Conservation (phyloP, 306 rosid genomes). For the Styphnolobium japonicum region DNA sequence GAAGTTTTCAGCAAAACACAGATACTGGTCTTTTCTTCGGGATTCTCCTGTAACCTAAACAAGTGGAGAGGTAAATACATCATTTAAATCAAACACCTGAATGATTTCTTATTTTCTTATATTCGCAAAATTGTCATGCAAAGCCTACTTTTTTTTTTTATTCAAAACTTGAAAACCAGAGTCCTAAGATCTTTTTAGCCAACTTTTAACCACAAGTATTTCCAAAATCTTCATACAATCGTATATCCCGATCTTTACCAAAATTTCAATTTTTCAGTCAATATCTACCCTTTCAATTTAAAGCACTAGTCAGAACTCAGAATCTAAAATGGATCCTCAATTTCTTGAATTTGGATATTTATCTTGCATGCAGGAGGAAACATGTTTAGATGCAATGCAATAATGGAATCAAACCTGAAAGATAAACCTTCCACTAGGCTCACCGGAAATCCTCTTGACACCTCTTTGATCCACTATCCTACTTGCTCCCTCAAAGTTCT, state of each 20-base stretch:
- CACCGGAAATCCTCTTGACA: slow-evolving; percentile 66
- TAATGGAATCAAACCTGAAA: slow-evolving; percentile 61
- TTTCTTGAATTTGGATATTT: background rate
- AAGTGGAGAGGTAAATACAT: background rate
- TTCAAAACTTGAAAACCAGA: background rate
- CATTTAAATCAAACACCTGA: background rate
- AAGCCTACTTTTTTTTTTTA: background rate
- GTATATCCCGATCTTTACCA: background rate
- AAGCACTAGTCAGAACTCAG: background rate
- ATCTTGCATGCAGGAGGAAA: background rate
- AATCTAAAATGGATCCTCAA: background rate
- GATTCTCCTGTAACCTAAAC: slow-evolving; percentile 84
- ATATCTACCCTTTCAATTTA: background rate
- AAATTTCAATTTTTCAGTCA: background rate
- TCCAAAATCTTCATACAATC: background rate
- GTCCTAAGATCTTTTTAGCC: background rate
- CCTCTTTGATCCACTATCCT: slow-evolving; percentile 86
- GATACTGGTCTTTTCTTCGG: slow-evolving; percentile 71
- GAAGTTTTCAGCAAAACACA: slow-evolving; percentile 72
- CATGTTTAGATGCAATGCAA: background rate
- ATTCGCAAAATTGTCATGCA: background rate
- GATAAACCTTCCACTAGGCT: slow-evolving; percentile 72
- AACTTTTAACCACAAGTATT: background rate
- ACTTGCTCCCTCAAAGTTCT: slow-evolving; percentile 87
- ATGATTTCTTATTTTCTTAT: background rate